Conservation (phyloP, 352 stramenopile species). For the Bremia lactucae region DNA sequence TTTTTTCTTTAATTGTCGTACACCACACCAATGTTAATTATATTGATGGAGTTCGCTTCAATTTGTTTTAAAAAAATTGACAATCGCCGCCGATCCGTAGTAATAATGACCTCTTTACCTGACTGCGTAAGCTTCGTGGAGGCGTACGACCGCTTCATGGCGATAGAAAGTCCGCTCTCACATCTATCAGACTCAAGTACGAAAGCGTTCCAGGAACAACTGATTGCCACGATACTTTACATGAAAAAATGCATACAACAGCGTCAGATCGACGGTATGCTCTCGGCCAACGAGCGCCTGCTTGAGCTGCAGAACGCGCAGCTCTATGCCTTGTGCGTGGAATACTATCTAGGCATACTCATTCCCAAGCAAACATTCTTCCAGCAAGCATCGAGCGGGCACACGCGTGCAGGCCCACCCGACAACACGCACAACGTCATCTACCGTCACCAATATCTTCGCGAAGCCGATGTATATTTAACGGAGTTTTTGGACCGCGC, state of each 20-base stretch:
- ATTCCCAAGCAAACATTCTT: conserved; percentile 70
- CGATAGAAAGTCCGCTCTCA: conserved; percentile 8
- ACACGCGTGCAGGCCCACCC: conserved; percentile 7
- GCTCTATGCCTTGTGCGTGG: conserved; percentile 70
- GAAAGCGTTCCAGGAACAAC: conserved; percentile 16
- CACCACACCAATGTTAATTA: too few relatives aligned
- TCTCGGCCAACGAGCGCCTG: conserved; percentile 65
- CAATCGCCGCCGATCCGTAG: too few relatives aligned
- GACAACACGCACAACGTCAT: conserved; percentile 59
- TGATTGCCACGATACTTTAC: conserved; percentile 12
- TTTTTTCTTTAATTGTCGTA: too few relatives aligned
- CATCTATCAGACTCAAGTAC: conserved; percentile 15
- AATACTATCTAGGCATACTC: conserved; percentile 76
- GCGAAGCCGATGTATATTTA: conserved; percentile 67
- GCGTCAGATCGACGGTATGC: conserved; percentile 48
- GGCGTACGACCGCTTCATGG: conserved; percentile 17
- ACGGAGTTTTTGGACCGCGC: conserved; percentile 68
- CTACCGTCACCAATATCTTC: conserved; percentile 47
- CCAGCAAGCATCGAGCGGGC: conserved; percentile 14
- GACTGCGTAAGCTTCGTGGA: conserved; percentile 24
- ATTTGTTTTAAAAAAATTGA: too few relatives aligned
- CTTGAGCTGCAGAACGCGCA: conserved; percentile 75
- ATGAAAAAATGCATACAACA: conserved; percentile 34
- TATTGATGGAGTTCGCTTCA: too few relatives aligned
- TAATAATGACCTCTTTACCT: conserved; percentile 7